Conservation (phyloP, 257 asterid species). For the Nemophila menziesii region DNA sequence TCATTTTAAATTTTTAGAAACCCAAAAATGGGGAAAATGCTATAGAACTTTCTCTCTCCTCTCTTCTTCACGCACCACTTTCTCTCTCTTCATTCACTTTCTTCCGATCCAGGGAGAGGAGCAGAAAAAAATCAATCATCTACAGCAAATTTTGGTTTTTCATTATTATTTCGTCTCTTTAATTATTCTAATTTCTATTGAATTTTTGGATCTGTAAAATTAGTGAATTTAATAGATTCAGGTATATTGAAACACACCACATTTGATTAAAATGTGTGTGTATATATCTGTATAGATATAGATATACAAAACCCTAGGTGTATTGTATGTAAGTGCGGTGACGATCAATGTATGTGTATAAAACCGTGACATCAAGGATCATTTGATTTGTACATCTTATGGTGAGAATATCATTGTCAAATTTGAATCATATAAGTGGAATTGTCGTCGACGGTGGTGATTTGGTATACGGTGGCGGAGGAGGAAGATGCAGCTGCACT, state of each 20-base stretch:
- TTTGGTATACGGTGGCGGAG: conserved; percentile 4
- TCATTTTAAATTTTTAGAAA: too few species aligned
- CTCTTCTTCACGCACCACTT: conserved; percentile 1
- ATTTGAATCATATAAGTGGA: conserved; percentile 9
- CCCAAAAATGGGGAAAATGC: too few species aligned
- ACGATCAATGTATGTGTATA: neutral
- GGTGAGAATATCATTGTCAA: conserved; percentile 18
- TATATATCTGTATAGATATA: neutral
- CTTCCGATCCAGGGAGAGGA: conserved; percentile 27
- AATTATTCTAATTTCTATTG: neutral
- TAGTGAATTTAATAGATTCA: conserved; percentile 1
- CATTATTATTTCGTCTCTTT: neutral
- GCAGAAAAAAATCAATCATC: neutral
- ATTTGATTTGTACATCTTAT: conserved; percentile 11
- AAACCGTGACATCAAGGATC: conserved; percentile 10
- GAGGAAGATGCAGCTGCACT: conserved; percentile 99
- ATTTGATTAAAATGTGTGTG: neutral
- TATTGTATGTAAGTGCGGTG: neutral
- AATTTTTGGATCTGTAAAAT: neutral
- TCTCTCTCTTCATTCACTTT: conserved; percentile 21
- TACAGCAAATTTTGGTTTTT: neutral
- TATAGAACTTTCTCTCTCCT: conserved; percentile 2
- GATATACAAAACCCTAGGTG: conserved; percentile 10
- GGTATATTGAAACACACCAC: neutral
- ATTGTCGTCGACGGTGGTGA: conserved; percentile 8